Conservation (phyloP, 371 early-diverging fungal species). For the Lichtheimia ornata region DNA sequence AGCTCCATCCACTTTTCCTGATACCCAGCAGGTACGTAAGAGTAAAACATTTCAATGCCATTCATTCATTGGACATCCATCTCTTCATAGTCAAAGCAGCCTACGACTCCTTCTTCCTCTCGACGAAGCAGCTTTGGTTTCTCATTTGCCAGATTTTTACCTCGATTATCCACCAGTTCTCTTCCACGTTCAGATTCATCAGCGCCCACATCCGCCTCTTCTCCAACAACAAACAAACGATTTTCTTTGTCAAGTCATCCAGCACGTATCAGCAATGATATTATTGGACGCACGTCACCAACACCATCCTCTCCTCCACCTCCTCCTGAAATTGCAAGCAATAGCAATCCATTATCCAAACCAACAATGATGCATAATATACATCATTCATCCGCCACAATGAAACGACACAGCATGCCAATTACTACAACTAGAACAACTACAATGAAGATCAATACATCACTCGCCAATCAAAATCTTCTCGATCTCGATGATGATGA, state of each 20-base stretch:
- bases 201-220: not conserved
- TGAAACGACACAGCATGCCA: not conserved
- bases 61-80: not conserved
- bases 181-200: constrained; percentile 2
- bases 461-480: not conserved
- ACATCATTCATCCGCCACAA: not conserved
- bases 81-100: not conserved
- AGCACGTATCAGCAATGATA: not conserved
- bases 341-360: not conserved
- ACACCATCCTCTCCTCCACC: not conserved
- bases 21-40: not conserved
- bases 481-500: not conserved
- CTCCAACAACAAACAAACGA: not conserved
- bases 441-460: not conserved
- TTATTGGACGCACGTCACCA: not conserved
- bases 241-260: not conserved
- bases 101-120: not conserved
- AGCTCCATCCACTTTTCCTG: not conserved
- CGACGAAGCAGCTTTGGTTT: not conserved
- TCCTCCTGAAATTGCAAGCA: not conserved
- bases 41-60: not conserved
- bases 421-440: not conserved
- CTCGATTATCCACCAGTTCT: constrained; percentile 4
- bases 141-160: not conserved
- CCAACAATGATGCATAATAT: not conserved